Base-by-base conservation (phyloP, 257 asterid genomes). In the Solanum pinnatisectum region DNA sequence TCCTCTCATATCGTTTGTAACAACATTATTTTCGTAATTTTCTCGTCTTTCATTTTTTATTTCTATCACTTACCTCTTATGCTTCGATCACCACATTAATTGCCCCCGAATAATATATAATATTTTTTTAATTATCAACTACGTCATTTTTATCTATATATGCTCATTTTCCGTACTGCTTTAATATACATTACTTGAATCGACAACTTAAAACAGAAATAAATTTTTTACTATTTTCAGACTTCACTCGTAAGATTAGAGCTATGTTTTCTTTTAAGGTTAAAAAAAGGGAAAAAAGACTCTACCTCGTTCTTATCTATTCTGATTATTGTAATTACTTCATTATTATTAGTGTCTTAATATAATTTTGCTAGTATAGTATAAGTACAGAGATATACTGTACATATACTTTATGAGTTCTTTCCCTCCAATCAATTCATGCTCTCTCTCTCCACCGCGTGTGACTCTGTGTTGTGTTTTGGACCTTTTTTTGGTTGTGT, bases 341-440 rank as follows among this genome's bases (percentile, higher is more conserved):
- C 16, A 63, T 60, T 23, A 63, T 25, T 25, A 67, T 11, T 22
- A 60, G 16, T 11, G 33, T 11, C 33, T 25, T 60, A 10, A 25
- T 25, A 25, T 25, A 25, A 25, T 67, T 67, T 14, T 70, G 11
- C 35, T 67, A 67, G 8, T 25, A 65, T 30, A 27, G 11, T 56
- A 56, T 56, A 56, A 56, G 8, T 0, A 56, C 67, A 14, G 20
- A 67, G 35, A 30, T 56, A 15, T 30, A 70, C 39, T 27, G 77
- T 30, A 32, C 12, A 70, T 30, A 70, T 71, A 16, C 82, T 36
- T 73, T 36, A 36, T 73, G 81, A 63, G 87, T 70, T 78, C 49
- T 86, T 86, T 44, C 78, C 78, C 81, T 71, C 88, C 88, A 86
- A 86, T 86, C 83, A 86, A 73, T 73, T 72, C 79, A 72, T 85